A percentile compares a stretch with the other conserved stretches of the same genome.
phyloP scores from a whole-genome alignment of 2,329 filamentous ascomycete genomes.

The Truncatella angustata region DNA sequence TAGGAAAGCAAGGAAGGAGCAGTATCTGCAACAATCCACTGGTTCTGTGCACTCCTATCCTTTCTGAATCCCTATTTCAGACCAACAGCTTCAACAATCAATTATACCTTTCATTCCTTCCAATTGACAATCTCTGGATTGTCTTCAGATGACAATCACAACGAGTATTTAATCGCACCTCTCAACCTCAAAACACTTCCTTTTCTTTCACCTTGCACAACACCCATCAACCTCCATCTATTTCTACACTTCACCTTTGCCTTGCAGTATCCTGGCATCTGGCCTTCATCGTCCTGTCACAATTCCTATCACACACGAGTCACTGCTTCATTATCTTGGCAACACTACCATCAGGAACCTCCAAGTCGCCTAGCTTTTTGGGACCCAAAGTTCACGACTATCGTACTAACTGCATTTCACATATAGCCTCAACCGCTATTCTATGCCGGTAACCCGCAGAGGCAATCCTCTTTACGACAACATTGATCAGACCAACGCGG shows the following conservation, averaged over 20 bases:
- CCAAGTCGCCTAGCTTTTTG: background rate
- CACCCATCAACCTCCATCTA: background rate
- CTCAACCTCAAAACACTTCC: background rate
- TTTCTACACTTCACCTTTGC: background rate
- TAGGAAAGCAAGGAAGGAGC: too few species aligned
- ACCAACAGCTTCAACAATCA: too few species aligned
- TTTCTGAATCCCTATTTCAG: too few species aligned
- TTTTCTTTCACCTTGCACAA: background rate
- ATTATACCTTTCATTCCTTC: too few species aligned
- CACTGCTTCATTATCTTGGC: background rate
- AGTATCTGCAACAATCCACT: too few species aligned
- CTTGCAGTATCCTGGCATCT: background rate
- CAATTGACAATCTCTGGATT: background rate
- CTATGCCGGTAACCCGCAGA: slow-evolving; percentile 80
- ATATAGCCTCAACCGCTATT: slow-evolving; percentile 79
- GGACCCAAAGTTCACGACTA: background rate
- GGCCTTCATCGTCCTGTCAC: background rate
- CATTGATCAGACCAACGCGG: slow-evolving; percentile 80
- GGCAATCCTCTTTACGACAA: slow-evolving; percentile 63
- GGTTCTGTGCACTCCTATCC: too few species aligned
- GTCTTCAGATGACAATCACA: background rate
- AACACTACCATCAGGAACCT: background rate
- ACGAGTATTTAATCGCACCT: background rate
- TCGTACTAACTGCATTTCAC: slow-evolving; percentile 16
- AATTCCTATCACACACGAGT: background rate